Conservation (phyloP, 257 asterid species). For the Pogostemon cablin region DNA sequence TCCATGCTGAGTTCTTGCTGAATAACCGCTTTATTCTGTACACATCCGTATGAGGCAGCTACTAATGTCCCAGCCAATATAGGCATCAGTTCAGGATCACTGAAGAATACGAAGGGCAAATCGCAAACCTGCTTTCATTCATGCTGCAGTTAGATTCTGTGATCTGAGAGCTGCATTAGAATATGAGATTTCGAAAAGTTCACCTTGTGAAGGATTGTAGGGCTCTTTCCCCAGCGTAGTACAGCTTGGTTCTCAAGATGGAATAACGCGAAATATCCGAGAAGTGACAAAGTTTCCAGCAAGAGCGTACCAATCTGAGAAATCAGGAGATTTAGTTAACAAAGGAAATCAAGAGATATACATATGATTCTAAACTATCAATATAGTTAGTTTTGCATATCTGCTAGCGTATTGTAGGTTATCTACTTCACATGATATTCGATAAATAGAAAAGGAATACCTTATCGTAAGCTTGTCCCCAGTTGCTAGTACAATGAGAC, state of each 20-base stretch:
- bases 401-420: conserved; percentile 27
- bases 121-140: conserved; percentile 75
- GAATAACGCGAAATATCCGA: conserved; percentile 87
- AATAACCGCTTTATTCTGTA: conserved; percentile 88
- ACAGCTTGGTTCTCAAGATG: conserved; percentile 94
- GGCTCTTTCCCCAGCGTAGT: conserved; percentile 99
- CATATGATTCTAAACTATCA: not conserved
- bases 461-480: conserved; percentile 89
- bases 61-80: conserved; percentile 76
- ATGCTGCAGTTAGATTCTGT: conserved; percentile 35
- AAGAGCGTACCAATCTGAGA: conserved; percentile 74
- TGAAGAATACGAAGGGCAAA: conserved; percentile 90
- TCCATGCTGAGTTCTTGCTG: conserved; percentile 97
- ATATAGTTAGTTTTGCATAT: conserved; percentile 3
- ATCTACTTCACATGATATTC: conserved; percentile 27
- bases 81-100: conserved; percentile 94
- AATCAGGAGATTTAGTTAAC: conserved; percentile 11
- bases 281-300: conserved; percentile 84
- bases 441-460: conserved; percentile 41
- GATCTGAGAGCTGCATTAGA: not conserved
- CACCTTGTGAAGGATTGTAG: conserved; percentile 98
- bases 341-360: not conserved
- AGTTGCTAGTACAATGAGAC: conserved; percentile 87
- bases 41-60: conserved; percentile 89
- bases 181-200: conserved; percentile 2